phyloP scores from a whole-genome alignment of 2,329 filamentous ascomycete genomes.

The Aspergillus udagawae region DNA sequence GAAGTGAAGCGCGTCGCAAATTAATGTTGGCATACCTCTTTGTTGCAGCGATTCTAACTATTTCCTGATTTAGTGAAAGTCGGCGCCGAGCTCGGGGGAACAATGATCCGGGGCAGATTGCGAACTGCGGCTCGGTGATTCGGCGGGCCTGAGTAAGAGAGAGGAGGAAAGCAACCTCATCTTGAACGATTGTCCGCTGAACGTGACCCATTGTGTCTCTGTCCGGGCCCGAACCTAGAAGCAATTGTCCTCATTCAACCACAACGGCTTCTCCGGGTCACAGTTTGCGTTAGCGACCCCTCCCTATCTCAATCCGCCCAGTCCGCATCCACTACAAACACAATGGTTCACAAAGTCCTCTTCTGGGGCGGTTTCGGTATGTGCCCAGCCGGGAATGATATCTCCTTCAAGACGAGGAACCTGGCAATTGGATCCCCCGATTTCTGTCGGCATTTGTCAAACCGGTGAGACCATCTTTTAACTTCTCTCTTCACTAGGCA shows the following conservation, averaged over 20 bases:
- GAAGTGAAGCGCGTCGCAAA: neutral
- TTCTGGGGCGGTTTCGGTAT: constrained; percentile 76
- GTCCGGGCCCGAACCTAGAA: constrained; percentile 13
- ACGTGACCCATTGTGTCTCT: constrained; percentile 24
- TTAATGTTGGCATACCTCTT: neutral
- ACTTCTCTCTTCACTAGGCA: constrained; percentile 53
- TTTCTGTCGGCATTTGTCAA: neutral
- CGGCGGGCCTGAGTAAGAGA: constrained; percentile 13
- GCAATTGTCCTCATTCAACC: constrained; percentile 11
- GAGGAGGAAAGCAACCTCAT: constrained; percentile 15
- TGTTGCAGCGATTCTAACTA: constrained; percentile 1
- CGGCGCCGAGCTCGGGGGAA: constrained; percentile 8
- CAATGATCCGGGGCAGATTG: constrained; percentile 21
- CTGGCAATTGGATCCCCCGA: neutral
- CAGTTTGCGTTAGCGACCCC: neutral
- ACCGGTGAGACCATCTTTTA: neutral
- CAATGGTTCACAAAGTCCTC: constrained; percentile 50
- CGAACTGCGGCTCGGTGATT: constrained; percentile 35
- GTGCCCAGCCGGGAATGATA: constrained; percentile 24
- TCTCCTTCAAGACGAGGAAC: neutral
- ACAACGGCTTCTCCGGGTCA: neutral
- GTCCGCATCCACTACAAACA: constrained; percentile 19
- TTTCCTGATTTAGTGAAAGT: constrained; percentile 5
- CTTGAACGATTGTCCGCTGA: constrained; percentile 21
- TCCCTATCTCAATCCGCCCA: constrained; percentile 14